Percentiles rank a stretch among this genome's conserved stretches.
These are phyloP conservation scores for Plasmodium billcollinsi DNA, from an alignment of 169 alveolate species.

Conservation along the genomic window DNA sequence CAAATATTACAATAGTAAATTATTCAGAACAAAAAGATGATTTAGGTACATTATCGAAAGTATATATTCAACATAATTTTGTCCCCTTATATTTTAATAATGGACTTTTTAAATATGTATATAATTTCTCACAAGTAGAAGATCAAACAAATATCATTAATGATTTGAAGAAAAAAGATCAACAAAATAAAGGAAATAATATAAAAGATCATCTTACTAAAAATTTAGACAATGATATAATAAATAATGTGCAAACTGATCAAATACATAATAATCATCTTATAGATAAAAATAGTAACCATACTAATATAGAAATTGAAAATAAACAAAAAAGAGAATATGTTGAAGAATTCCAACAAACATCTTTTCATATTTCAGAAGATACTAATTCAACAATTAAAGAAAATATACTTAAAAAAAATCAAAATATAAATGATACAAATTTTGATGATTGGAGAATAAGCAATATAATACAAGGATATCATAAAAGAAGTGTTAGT, in stretches of 20 bases:
- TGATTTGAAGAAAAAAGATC: no score
- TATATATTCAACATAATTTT: slow-evolving; percentile 18
- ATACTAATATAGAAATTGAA: neutral
- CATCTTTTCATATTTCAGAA: neutral
- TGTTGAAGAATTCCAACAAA: neutral
- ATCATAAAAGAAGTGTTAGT: slow-evolving; percentile 82
- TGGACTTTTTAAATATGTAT: slow-evolving; percentile 47
- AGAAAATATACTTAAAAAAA: slow-evolving; percentile 17
- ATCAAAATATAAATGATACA: slow-evolving; percentile 6
- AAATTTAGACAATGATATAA: neutral
- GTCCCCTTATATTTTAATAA: slow-evolving; percentile 36
- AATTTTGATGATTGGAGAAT: slow-evolving; percentile 84
- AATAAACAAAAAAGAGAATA: neutral
- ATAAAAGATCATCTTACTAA: no score
- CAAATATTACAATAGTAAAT: neutral
- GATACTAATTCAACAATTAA: slow-evolving; percentile 9
- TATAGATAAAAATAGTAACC: neutral
- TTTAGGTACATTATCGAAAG: neutral
- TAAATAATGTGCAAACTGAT: neutral
- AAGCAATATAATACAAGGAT: slow-evolving; percentile 75
- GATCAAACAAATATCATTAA: neutral
- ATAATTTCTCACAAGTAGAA: slow-evolving; percentile 12
- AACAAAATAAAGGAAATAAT: no score
- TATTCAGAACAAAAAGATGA: slow-evolving; percentile 9
- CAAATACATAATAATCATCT: neutral